Conservation (phyloP, 139 green algal species). For the Picocystis salinarum region DNA sequence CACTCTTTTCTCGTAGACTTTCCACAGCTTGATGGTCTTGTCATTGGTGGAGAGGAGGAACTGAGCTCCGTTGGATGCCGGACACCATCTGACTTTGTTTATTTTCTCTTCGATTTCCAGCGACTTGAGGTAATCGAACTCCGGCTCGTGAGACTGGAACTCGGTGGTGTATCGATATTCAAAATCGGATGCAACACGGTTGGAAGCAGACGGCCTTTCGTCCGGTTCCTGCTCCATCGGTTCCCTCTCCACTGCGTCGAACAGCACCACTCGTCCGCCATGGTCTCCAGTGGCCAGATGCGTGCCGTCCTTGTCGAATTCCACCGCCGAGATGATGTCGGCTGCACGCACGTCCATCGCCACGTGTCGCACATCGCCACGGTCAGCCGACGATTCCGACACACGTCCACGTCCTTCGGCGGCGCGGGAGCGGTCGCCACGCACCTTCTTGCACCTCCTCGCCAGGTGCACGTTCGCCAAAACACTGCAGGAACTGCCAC, state of each 20-base stretch:
- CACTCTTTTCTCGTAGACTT: constrained; percentile 73
- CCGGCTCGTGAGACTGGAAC: constrained; percentile 96
- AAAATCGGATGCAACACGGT: too few species aligned
- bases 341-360: constrained; percentile 41
- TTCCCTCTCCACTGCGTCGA: constrained; percentile 49
- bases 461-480: constrained; percentile 75
- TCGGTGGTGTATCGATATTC: constrained; percentile 96
- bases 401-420: too few species aligned
- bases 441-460: constrained; percentile 91
- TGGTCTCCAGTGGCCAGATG: constrained; percentile 88
- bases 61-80: constrained; percentile 11
- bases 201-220: too few species aligned
- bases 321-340: constrained; percentile 94
- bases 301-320: constrained; percentile 82
- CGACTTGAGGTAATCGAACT: constrained; percentile 98
- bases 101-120: constrained; percentile 99
- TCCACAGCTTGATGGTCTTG: constrained; percentile 99
- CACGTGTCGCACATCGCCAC: not conserved
- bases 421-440: not conserved
- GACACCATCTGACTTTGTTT: constrained; percentile 86
- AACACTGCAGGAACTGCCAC: constrained; percentile 92
- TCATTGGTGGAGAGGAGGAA: constrained; percentile 76
- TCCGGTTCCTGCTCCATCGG: not conserved
- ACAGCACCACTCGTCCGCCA: constrained; percentile 88
- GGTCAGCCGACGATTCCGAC: too few species aligned